phyloP scores from a whole-genome alignment of 164 flowering plant species.

The Vitis labrusca region DNA sequence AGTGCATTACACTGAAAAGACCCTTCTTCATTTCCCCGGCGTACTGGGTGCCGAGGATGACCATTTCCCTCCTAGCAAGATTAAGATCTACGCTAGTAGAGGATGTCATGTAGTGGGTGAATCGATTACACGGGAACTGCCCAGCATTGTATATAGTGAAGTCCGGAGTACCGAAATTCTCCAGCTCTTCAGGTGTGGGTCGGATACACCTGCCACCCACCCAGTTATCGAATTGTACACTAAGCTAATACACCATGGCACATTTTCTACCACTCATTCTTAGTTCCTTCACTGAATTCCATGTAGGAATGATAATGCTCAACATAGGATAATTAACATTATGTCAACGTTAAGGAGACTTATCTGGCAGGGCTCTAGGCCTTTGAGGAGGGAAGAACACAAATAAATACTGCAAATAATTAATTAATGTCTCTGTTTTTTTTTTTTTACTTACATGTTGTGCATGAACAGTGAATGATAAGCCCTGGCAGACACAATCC shows the following conservation, averaged over 20 bases:
- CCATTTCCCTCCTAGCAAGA: slow-evolving; percentile 95
- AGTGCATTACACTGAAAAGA: slow-evolving; percentile 93
- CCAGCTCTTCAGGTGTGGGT: slow-evolving; percentile 96
- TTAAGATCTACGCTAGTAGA: slow-evolving; percentile 96
- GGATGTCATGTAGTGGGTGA: slow-evolving; percentile 98
- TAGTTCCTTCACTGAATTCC: slow-evolving; percentile 1
- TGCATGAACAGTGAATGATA: slow-evolving; percentile 99
- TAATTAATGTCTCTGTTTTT: not conserved
- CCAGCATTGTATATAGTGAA: slow-evolving; percentile 99
- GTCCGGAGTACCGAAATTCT: slow-evolving; percentile 97
- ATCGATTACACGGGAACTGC: slow-evolving; percentile 97
- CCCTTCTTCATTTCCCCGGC: slow-evolving; percentile 99
- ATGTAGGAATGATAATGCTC: slow-evolving; percentile 9
- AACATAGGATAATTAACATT: slow-evolving; percentile 1
- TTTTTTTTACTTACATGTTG: slow-evolving; percentile 79
- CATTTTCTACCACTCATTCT: not conserved
- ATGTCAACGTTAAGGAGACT: slow-evolving; percentile 35
- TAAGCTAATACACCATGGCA: slow-evolving; percentile 22
- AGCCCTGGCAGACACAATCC: slow-evolving; percentile 97
- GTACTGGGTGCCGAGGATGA: slow-evolving; percentile 97
- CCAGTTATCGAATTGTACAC: slow-evolving; percentile 44
- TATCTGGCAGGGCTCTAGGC: slow-evolving; percentile 38
- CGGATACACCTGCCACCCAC: slow-evolving; percentile 97
- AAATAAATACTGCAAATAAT: slow-evolving; percentile 7
- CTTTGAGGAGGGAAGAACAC: slow-evolving; percentile 10